These are phyloP conservation scores for Colletotrichum tropicale DNA, from an alignment of 2,329 filamentous ascomycete genomes.

Conservation along the genomic window DNA sequence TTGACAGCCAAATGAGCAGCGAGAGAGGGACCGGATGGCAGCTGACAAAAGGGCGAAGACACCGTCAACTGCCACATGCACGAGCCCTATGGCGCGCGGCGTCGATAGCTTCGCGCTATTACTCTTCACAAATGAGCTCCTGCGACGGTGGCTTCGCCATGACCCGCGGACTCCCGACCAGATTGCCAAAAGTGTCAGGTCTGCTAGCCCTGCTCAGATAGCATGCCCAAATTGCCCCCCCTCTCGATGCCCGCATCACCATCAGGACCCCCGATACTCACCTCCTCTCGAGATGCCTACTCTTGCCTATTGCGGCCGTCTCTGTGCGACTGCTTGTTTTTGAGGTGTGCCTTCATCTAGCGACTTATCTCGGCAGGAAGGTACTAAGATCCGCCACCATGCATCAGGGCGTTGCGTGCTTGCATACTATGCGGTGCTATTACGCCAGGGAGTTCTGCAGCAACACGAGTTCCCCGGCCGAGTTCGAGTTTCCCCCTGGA, in stretches of 20 bases:
- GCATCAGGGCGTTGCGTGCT: constrained; percentile 5
- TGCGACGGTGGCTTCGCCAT: constrained; percentile 17
- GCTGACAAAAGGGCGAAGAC: constrained; percentile 3
- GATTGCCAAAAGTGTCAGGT: neutral
- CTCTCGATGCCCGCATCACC: neutral
- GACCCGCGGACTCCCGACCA: neutral
- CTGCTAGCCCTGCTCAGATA: neutral
- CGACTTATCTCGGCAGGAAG: neutral
- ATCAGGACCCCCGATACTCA: neutral
- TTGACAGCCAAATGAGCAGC: neutral
- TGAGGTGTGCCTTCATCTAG: neutral
- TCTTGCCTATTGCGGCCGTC: constrained; percentile 10
- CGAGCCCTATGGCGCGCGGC: neutral
- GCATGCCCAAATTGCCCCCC: neutral
- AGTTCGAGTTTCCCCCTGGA: constrained; percentile 4
- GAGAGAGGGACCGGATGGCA: constrained; percentile 15
- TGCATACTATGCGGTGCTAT: neutral
- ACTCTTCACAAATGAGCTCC: neutral
- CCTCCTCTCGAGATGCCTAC: neutral
- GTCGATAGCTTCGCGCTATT: constrained; percentile 15
- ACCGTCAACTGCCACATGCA: constrained; percentile 12
- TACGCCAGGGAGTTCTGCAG: neutral
- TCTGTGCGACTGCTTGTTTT: neutral
- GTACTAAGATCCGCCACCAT: constrained; percentile 13
- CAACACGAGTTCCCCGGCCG: neutral